Conservation (phyloP, 495 filamentous ascomycete species). For the Daldinia grandis region DNA sequence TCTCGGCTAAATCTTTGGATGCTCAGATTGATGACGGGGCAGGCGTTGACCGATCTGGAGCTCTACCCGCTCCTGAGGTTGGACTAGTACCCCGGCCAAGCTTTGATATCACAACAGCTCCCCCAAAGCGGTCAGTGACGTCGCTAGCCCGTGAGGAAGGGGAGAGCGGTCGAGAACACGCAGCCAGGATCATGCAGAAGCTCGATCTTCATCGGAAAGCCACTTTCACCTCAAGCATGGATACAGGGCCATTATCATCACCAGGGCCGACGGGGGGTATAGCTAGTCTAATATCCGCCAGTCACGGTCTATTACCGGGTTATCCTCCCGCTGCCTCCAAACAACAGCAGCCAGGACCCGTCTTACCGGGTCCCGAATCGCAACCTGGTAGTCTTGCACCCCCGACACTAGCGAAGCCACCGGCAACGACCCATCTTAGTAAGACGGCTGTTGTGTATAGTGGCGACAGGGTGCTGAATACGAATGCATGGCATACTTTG, state of each 20-base stretch:
- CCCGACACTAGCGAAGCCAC: constrained; percentile 81
- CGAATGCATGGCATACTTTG: constrained; percentile 72
- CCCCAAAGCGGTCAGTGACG: constrained; percentile 58
- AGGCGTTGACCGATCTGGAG: constrained; percentile 50
- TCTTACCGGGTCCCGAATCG: constrained; percentile 44
- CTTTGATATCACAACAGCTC: constrained; percentile 68
- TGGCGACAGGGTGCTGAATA: constrained; percentile 73
- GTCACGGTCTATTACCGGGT: constrained; percentile 77
- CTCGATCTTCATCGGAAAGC: constrained; percentile 88
- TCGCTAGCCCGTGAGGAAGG: constrained; percentile 63
- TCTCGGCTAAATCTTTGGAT: constrained; percentile 79
- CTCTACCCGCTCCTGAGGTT: constrained; percentile 73
- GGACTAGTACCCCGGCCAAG: constrained; percentile 66
- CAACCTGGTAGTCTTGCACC: constrained; percentile 77
- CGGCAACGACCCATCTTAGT: constrained; percentile 86
- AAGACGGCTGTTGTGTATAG: constrained; percentile 84
- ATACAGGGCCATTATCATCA: constrained; percentile 49
- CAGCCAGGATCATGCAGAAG: constrained; percentile 88
- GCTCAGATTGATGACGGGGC: constrained; percentile 64
- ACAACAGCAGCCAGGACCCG: constrained; percentile 32
- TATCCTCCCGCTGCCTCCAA: constrained; percentile 46
- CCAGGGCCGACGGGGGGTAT: constrained; percentile 70
- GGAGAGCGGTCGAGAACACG: constrained; percentile 75
- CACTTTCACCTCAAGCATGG: constrained; percentile 57
- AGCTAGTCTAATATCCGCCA: constrained; percentile 85